Base-by-base conservation (phyloP, 148 eudicot genomes). In the Polygonum aviculare region DNA sequence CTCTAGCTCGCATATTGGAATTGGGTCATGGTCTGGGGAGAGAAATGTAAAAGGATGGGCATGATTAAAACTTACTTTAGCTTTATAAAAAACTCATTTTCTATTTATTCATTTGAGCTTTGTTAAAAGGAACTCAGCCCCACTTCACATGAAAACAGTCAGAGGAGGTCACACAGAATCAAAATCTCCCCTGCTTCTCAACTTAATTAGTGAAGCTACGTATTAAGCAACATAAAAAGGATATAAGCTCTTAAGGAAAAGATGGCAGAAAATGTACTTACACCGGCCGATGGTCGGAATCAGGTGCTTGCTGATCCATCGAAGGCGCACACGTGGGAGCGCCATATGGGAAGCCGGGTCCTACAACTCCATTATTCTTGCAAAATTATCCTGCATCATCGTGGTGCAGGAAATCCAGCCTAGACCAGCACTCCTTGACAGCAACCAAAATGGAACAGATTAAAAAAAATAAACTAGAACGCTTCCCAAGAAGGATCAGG, bases 341-440 rank as follows among this genome's bases (percentile, higher is more conserved):
- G 36, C 19, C 52, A 72, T 44, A 72, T 41, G 75, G 75, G 75
- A 44, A 45, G 26, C 36, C 10, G 75, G 75, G 75, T 9, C 54
- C 75, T 51, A n/a, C 31, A 26, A 26, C 39, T 72, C 75, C 75
- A 41, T 48, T 72, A 72, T 44, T 44, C 52, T 19, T 72, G 52
- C 75, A 33, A 72, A 72, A 48, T 72, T 72, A 72, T 45, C 75
- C 75, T 72, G 75, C 75, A 72, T 51, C 75, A 72, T 51, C 15
- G 75, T 41, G 54, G 52, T 72, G 75, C 75, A 72, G 75, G 41
- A 51, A 72, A 26, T 72, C 19, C 75, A 72, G 75, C 75, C 75
- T 72, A 72, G 75, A 72, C 75, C 75, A 72, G 75, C 75, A 72
- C 75, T 72, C 33, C 35, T 48, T 72, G 75, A 72, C 54, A 72